phyloP scores from a whole-genome alignment of 2,329 filamentous ascomycete genomes.

The Cladosporium colombiae region DNA sequence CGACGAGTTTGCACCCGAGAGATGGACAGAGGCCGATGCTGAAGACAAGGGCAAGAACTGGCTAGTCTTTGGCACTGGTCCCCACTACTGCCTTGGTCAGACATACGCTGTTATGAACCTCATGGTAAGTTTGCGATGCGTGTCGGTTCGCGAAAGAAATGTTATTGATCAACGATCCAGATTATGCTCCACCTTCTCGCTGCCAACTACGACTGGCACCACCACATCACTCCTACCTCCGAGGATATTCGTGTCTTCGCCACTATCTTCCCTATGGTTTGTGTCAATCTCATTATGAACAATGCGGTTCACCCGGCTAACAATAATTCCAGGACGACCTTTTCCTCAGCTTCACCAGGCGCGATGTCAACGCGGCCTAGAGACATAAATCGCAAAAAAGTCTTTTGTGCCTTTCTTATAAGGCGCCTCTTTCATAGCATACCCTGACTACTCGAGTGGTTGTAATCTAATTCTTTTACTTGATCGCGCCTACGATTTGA shows the following conservation, averaged over 20 bases:
- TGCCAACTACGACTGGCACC: constrained; percentile 69
- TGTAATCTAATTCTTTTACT: constrained; percentile 13
- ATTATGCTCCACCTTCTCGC: constrained; percentile 49
- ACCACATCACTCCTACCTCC: constrained; percentile 77
- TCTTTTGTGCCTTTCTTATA: background rate
- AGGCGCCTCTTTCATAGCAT: background rate
- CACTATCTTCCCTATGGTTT: constrained; percentile 93
- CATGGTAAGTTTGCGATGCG: constrained; percentile 46
- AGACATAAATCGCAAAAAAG: constrained; percentile 2
- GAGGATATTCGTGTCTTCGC: constrained; percentile 99
- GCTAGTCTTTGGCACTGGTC: constrained; percentile 91
- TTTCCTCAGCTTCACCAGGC: constrained; percentile 21
- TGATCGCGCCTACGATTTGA: background rate
- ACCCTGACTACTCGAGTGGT: constrained; percentile 2
- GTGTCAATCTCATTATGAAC: constrained; percentile 35
- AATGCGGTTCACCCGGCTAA: background rate
- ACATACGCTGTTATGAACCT: constrained; percentile 87
- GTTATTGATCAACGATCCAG: constrained; percentile 50
- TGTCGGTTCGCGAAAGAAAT: background rate
- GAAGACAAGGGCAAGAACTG: constrained; percentile 94
- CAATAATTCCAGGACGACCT: constrained; percentile 19
- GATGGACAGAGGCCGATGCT: constrained; percentile 87
- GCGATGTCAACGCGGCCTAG: constrained; percentile 13
- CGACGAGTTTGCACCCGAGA: constrained; percentile 84
- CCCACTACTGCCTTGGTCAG: constrained; percentile 95